A percentile compares a stretch with the other conserved stretches of the same genome.
Evolutionary conservation across 306 rosid genomes (phyloP).

Genomic region (Vigna mungo): DNA sequence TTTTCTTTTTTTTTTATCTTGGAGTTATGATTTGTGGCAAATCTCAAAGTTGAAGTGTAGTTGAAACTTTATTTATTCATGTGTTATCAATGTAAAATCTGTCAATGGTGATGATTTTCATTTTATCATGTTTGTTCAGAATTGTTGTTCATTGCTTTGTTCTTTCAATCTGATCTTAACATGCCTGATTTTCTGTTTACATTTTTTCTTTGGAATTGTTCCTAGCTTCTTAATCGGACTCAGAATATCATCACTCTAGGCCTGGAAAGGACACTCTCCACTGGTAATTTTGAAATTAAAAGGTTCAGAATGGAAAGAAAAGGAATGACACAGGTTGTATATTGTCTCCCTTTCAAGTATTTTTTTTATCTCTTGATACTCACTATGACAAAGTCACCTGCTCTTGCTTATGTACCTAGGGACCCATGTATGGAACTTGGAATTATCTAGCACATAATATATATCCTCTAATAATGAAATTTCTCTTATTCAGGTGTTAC

Average conservation of each 20-base stretch:
- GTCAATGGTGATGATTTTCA: slow-evolving; percentile 3
- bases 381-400: not conserved
- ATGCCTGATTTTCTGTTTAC: slow-evolving; percentile 28
- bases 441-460: not conserved
- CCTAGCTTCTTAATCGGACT: slow-evolving; percentile 45
- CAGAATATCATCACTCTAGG: slow-evolving; percentile 59
- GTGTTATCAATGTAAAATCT: slow-evolving; percentile 12
- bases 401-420: not conserved
- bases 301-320: slow-evolving; percentile 88
- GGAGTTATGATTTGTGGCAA: slow-evolving; percentile 19
- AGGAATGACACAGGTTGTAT: slow-evolving; percentile 92
- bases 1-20: not conserved
- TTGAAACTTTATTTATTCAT: slow-evolving; percentile 17
- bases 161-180: slow-evolving; percentile 7
- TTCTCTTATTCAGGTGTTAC: slow-evolving; percentile 61
- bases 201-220: slow-evolving; percentile 1
- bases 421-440: not conserved
- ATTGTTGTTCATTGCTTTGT: slow-evolving; percentile 21
- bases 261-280: slow-evolving; percentile 86
- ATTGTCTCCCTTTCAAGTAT: slow-evolving; percentile 14
- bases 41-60: slow-evolving; percentile 9
- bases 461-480: not conserved
- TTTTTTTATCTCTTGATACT: not conserved
- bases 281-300: slow-evolving; percentile 81
- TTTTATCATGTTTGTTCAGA: slow-evolving; percentile 28